Percentiles rank a stretch among this genome's conserved stretches.
Evolutionary conservation across 768 basidiomycete genomes (phyloP).

Genomic region (Lactarius akahatsu): DNA sequence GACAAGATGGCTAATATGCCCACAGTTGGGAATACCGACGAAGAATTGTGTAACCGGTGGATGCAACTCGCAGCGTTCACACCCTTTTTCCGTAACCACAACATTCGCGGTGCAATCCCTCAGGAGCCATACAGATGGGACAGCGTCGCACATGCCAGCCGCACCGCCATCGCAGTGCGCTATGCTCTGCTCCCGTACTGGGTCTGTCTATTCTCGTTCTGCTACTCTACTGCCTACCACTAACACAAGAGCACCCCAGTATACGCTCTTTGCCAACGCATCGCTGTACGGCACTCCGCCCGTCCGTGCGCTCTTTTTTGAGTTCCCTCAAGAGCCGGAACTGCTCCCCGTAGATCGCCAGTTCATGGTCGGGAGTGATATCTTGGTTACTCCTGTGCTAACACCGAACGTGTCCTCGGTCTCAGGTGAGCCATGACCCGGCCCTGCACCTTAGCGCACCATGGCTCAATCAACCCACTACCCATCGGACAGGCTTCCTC

Average conservation of each 20-base stretch:
- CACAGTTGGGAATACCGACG: slow-evolving; percentile 61
- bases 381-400: slow-evolving; percentile 77
- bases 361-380: slow-evolving; percentile 67
- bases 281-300: slow-evolving; percentile 66
- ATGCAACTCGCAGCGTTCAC: slow-evolving; percentile 83
- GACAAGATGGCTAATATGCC: slow-evolving; percentile 13
- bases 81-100: slow-evolving; percentile 84
- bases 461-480: background rate
- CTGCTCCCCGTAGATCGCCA: slow-evolving; percentile 62
- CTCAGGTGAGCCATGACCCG: slow-evolving; percentile 45
- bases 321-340: slow-evolving; percentile 71
- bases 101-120: slow-evolving; percentile 58
- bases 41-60: slow-evolving; percentile 83
- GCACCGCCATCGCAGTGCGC: slow-evolving; percentile 66
- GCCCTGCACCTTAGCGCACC: background rate
- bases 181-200: slow-evolving; percentile 78
- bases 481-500: slow-evolving; percentile 50
- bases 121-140: slow-evolving; percentile 85
- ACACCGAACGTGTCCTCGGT: slow-evolving; percentile 66
- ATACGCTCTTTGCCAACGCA: slow-evolving; percentile 70
- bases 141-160: slow-evolving; percentile 70
- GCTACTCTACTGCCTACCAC: background rate
- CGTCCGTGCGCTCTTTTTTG: slow-evolving; percentile 72
- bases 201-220: slow-evolving; percentile 43
- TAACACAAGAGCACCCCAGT: slow-evolving; percentile 41